phyloP scores from a whole-genome alignment of 306 rosid genomes.

The Vachellia collinsii region DNA sequence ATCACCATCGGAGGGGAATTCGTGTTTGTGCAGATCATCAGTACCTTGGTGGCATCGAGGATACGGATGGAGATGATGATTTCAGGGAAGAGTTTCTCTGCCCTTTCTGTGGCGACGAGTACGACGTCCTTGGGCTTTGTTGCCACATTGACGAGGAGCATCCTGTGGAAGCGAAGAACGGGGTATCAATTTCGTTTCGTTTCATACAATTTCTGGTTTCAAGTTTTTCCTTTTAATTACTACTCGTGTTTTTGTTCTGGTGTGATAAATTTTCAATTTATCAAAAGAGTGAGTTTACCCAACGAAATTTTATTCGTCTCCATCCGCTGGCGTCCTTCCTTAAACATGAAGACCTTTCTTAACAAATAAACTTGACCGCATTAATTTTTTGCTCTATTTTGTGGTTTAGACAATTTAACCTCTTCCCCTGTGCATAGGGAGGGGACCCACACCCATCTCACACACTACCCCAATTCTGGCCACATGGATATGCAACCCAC shows the following conservation, averaged over 20 bases:
- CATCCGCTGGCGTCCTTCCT: background rate
- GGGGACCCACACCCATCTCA: too few relatives aligned
- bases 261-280: background rate
- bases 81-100: constrained; percentile 67
- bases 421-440: too few relatives aligned
- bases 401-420: too few relatives aligned
- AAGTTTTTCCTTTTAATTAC: background rate
- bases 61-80: constrained; percentile 59
- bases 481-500: too few relatives aligned
- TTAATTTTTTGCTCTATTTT: background rate
- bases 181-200: constrained; percentile 47
- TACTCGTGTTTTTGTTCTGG: background rate
- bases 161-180: constrained; percentile 64
- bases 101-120: constrained; percentile 79
- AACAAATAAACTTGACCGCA: background rate
- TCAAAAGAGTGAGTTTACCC: background rate
- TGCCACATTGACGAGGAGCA: constrained; percentile 87
- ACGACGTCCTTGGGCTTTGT: constrained; percentile 78
- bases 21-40: constrained; percentile 52
- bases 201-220: background rate
- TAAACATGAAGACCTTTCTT: background rate
- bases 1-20: background rate
- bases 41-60: constrained; percentile 53
- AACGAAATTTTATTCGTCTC: background rate
- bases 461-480: too few relatives aligned